A percentile compares a stretch with the other conserved stretches of the same genome.
phyloP scores from a whole-genome alignment of 2,329 filamentous ascomycete species.

The Diaporthe batatas region DNA sequence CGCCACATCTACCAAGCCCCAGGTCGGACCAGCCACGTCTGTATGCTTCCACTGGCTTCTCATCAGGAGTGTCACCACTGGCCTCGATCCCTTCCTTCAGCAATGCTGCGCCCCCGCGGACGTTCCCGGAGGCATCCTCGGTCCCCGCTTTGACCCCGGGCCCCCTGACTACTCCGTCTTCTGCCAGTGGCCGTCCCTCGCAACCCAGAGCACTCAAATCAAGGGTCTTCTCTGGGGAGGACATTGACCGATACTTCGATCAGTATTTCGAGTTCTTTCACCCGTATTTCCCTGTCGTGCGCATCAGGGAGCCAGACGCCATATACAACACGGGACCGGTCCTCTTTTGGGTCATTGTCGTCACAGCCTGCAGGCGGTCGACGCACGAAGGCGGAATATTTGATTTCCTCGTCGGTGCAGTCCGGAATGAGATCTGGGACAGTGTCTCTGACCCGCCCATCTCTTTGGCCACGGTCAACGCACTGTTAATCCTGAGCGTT shows the following conservation, averaged over 20 bases:
- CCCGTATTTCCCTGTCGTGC: constrained; percentile 65
- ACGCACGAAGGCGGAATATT: constrained; percentile 58
- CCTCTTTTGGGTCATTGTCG: constrained; percentile 69
- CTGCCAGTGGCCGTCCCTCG: constrained; percentile 46
- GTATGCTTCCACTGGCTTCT: constrained; percentile 34
- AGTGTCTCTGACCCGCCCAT: constrained; percentile 59
- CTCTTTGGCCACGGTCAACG: constrained; percentile 63
- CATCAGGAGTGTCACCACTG: constrained; percentile 32
- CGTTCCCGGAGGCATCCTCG: constrained; percentile 33
- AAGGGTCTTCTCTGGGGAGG: constrained; percentile 63
- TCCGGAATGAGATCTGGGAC: constrained; percentile 61
- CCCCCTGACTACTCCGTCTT: constrained; percentile 49
- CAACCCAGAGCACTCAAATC: constrained; percentile 61
- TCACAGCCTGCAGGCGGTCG: constrained; percentile 64
- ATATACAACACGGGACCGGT: constrained; percentile 62
- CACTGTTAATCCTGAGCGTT: constrained; percentile 63
- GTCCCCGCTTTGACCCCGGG: constrained; percentile 46
- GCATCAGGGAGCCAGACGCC: constrained; percentile 63
- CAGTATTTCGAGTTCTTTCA: constrained; percentile 68
- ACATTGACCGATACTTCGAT: constrained; percentile 69
- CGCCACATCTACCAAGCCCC: constrained; percentile 34
- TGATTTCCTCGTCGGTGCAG: constrained; percentile 60
- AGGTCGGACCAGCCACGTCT: constrained; percentile 29
- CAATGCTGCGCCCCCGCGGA: constrained; percentile 43
- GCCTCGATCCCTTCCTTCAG: constrained; percentile 43